Evolutionary conservation across 2,329 filamentous ascomycete genomes (phyloP).

Genomic region (Pleomassaria siparia): DNA sequence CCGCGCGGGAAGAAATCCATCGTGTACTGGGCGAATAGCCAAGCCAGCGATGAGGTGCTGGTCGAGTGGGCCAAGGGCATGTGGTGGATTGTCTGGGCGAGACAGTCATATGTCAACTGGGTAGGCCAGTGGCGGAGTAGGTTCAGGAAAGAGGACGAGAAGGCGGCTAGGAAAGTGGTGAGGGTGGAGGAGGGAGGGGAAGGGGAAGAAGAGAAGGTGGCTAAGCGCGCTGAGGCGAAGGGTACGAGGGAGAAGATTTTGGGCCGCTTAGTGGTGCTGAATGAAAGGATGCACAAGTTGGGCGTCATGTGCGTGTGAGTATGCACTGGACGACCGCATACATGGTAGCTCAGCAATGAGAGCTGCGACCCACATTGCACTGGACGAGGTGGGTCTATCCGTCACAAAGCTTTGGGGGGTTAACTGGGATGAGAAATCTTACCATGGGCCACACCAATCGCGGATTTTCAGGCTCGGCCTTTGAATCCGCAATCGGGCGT

Average conservation of each 20-base stretch:
- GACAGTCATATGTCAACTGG: constrained; percentile 24
- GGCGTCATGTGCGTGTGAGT: not conserved
- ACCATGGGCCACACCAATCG: no score
- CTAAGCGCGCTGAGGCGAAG: not conserved
- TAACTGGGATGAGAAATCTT: no score
- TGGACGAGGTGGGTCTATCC: no score
- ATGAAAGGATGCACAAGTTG: not conserved
- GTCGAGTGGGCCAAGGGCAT: constrained; percentile 20
- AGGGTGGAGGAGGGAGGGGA: constrained; percentile 3
- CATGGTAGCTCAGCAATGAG: no score
- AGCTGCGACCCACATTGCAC: no score
- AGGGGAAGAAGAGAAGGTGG: constrained; percentile 4
- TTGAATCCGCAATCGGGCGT: no score
- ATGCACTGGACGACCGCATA: no score
- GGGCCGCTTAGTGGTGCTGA: not conserved
- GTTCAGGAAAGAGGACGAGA: constrained; percentile 23
- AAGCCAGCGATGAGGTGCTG: constrained; percentile 15
- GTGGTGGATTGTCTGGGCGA: constrained; percentile 28
- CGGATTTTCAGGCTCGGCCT: no score
- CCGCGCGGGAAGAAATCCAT: constrained; percentile 24
- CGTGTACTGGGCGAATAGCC: constrained; percentile 23
- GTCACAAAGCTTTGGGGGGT: no score
- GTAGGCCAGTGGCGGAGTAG: constrained; percentile 26
- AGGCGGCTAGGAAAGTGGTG: constrained; percentile 7
- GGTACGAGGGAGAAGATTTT: not conserved